Conservation (phyloP, 345 rosid species). For the Eucalyptus regnans region DNA sequence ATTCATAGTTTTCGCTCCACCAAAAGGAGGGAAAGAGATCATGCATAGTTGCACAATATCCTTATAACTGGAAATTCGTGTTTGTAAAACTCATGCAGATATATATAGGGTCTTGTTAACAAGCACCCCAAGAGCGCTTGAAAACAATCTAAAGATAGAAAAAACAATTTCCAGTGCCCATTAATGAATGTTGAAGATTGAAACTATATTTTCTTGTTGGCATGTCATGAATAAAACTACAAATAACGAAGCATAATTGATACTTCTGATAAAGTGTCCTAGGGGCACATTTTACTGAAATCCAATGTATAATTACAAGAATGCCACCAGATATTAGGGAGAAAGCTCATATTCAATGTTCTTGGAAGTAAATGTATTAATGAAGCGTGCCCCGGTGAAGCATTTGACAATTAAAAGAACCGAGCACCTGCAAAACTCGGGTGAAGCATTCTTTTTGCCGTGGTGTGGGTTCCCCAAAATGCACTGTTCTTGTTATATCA, state of each 20-base stretch:
- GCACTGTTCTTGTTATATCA: constrained; percentile 92
- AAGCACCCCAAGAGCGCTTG: background rate
- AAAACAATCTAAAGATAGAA: background rate
- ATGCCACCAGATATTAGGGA: background rate
- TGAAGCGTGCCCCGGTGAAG: background rate
- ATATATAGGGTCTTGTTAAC: background rate
- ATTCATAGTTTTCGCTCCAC: background rate
- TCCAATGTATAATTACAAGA: background rate
- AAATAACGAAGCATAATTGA: background rate
- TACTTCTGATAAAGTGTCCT: background rate
- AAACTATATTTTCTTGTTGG: background rate
- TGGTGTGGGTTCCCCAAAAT: constrained; percentile 70
- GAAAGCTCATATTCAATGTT: background rate
- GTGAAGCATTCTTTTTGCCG: constrained; percentile 92
- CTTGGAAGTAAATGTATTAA: background rate
- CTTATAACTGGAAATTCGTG: background rate
- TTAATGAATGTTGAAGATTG: background rate
- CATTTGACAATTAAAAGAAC: background rate
- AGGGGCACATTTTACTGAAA: background rate
- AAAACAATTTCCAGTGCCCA: background rate
- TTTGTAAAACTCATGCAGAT: background rate
- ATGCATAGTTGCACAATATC: background rate
- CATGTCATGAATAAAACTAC: background rate
- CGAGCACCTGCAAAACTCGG: constrained; percentile 66
- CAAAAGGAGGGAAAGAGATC: background rate